Conservation (phyloP, 768 basidiomycete genomes). For the Lactarius quietus region DNA sequence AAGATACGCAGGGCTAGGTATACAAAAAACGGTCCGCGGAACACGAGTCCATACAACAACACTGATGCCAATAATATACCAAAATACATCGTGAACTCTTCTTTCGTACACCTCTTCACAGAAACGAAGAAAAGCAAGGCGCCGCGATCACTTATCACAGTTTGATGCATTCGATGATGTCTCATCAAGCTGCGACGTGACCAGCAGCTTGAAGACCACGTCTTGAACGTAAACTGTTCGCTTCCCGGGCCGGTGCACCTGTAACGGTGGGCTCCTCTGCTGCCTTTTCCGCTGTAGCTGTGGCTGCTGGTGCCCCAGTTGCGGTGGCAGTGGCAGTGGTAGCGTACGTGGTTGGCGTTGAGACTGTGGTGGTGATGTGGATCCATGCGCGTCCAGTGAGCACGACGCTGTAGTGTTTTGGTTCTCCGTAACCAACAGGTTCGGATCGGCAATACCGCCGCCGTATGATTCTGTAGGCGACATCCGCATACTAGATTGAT, state of each 20-base stretch:
- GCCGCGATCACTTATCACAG: neutral
- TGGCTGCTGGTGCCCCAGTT: neutral
- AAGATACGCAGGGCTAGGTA: neutral
- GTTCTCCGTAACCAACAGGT: neutral
- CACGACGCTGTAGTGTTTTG: neutral
- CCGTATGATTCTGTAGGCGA: neutral
- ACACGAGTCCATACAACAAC: neutral
- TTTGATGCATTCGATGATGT: neutral
- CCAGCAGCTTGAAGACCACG: constrained; percentile 7
- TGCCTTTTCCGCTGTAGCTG: neutral
- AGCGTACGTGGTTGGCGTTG: neutral
- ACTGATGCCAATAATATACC: neutral
- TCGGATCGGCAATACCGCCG: neutral
- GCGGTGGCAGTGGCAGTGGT: neutral
- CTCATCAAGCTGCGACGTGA: constrained; percentile 15
- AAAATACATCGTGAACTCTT: neutral
- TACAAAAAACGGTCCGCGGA: neutral
- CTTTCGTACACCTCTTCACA: neutral
- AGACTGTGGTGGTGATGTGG: neutral
- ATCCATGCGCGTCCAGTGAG: neutral
- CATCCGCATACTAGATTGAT: neutral
- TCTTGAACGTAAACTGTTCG: constrained; percentile 12
- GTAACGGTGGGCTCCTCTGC: neutral
- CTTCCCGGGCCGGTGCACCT: neutral
- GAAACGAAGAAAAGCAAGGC: neutral